Conservation (phyloP, 805 yeast species). For the Helenozyma baotianmanensis region DNA sequence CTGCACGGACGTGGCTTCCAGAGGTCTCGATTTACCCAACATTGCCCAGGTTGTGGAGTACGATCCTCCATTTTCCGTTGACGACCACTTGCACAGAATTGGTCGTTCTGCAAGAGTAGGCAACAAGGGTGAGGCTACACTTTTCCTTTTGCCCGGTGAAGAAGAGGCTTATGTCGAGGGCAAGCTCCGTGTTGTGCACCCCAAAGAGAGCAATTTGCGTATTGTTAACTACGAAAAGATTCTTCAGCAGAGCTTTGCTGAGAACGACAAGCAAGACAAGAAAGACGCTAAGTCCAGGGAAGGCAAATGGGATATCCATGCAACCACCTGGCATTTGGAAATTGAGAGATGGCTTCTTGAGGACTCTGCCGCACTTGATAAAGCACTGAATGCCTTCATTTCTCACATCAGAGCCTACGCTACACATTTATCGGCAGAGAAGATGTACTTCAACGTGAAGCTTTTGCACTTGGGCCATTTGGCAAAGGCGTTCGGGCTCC, state of each 20-base stretch:
- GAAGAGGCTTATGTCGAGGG: conserved; percentile 80
- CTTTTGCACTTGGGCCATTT: conserved; percentile 89
- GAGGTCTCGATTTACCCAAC: conserved; percentile 90
- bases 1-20: conserved; percentile 96
- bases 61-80: conserved; percentile 92
- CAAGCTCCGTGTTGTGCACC: conserved; percentile 36
- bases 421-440: conserved; percentile 81
- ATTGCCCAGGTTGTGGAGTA: conserved; percentile 84
- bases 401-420: conserved; percentile 95
- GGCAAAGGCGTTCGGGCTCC: conserved; percentile 88
- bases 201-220: conserved; percentile 30
- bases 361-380: conserved; percentile 52
- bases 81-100: conserved; percentile 93
- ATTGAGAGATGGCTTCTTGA: conserved; percentile 85
- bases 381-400: conserved; percentile 77
- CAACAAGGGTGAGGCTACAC: conserved; percentile 65
- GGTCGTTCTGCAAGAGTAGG: conserved; percentile 99
- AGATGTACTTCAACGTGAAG: conserved; percentile 76
- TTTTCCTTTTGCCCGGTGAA: conserved; percentile 81
- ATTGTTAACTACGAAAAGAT: conserved; percentile 31
- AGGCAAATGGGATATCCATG: conserved; percentile 82
- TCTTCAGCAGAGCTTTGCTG: conserved; percentile 33
- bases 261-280: conserved; percentile 35
- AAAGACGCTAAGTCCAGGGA: conserved; percentile 37
- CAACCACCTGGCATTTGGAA: conserved; percentile 93